A percentile compares a stretch with the other conserved stretches of the same genome.
phyloP scores from a whole-genome alignment of 225 moss, liverwort and hornwort genomes.

The Neckera pumila region DNA sequence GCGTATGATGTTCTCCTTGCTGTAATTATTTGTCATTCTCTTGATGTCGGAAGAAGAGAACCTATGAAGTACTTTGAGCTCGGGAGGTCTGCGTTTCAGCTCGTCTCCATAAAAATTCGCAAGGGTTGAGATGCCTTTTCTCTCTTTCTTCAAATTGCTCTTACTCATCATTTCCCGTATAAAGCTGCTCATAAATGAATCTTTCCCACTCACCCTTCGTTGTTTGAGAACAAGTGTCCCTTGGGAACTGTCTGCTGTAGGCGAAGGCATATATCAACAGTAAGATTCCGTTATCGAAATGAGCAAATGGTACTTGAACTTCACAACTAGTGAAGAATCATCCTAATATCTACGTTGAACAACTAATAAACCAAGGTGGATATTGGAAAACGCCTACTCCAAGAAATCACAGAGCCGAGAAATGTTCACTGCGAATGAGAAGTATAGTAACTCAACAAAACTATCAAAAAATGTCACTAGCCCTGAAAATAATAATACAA shows the following conservation, averaged over 20 bases:
- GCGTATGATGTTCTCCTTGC: conserved; percentile 9
- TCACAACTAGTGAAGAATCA: not conserved
- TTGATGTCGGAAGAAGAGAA: conserved; percentile 47
- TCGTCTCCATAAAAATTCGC: not conserved
- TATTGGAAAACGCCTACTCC: not conserved
- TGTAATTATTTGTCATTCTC: conserved; percentile 44
- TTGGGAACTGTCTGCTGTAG: not conserved
- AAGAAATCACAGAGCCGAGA: not conserved
- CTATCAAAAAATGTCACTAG: no score
- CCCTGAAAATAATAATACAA: not conserved
- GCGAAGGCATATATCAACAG: not conserved
- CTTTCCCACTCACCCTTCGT: not conserved
- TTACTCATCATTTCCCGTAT: not conserved
- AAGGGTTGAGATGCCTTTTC: not conserved
- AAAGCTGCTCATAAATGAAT: not conserved
- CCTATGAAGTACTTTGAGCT: not conserved
- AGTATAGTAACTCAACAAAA: not conserved
- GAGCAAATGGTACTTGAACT: not conserved
- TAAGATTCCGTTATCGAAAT: not conserved
- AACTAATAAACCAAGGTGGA: not conserved
- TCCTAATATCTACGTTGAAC: not conserved
- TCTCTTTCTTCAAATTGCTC: not conserved
- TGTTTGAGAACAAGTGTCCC: not conserved
- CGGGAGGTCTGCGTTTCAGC: no score
- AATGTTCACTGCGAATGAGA: not conserved